Evolutionary conservation across 257 asterid species (phyloP), one percentile per base, ranked within the genome.

Genomic region (Lavandula angustifolia): DNA sequence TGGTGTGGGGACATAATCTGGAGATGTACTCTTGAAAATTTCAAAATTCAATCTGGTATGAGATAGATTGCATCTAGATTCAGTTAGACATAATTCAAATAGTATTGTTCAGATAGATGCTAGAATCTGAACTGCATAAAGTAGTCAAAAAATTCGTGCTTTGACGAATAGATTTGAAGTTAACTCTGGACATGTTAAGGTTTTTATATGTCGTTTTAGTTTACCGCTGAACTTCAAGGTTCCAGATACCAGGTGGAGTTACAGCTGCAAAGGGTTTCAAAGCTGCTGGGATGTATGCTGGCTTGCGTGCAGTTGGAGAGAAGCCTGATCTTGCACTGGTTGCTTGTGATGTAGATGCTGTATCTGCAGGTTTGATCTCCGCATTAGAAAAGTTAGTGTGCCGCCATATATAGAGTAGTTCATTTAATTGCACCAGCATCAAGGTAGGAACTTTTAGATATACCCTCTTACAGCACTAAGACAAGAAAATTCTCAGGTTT

Each of bases 281-380:
- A 78, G 97, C 99, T 76, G 86, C 97, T 16, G 99, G 99, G 38
- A 81, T 87, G 90, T 90, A 85, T 67, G 99, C 88, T 65, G 97
- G 97, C 67, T 65, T 94, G 66, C 97, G 99, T 67, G 97, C 99
- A 51, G 83, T 84, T 9, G 96, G 99, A 65, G 89, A 94, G 81
- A 94, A 94, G 83, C 99, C 99, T 71, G 97, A 94, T 82, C 95
- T 94, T 63, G 94, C 97, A 8, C 81, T 94, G 44, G 83, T 94
- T 73, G 74, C 95, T 52, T 94, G 97, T 81, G 97, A 90, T 41
- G 90, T 88, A 8, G 92, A 84, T 73, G 97, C 97, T 64, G 42
- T 82, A 60, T 79, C 96, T 73, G 96, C 99, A 74, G 99, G 97
- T 85, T 55, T 68, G 13, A 55, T 69, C 38, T 55, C 47, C 54